These are phyloP conservation scores for Grifola frondosa DNA, from an alignment of 1,284 basidiomycete genomes.

Conservation along the genomic window DNA sequence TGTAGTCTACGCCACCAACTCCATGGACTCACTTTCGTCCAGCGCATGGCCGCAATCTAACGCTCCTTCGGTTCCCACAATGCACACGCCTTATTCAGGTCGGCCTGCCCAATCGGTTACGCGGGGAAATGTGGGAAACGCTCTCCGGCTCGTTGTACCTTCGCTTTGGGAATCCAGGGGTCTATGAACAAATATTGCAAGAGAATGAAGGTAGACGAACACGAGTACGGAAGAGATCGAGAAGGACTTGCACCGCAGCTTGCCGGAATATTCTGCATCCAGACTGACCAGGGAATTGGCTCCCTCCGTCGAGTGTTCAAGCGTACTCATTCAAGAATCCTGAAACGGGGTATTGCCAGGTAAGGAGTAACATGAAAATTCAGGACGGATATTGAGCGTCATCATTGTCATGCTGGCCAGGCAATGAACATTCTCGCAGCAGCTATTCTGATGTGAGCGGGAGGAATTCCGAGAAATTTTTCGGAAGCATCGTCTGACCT, in stretches of 20 bases:
- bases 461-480: slow-evolving; percentile 4
- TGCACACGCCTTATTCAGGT: slow-evolving; percentile 97
- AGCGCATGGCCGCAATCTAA: slow-evolving; percentile 88
- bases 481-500: slow-evolving; percentile 1
- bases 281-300: slow-evolving; percentile 81
- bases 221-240: slow-evolving; percentile 98
- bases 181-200: slow-evolving; percentile 79
- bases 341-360: slow-evolving; percentile 86
- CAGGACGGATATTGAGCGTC: neutral
- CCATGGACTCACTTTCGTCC: slow-evolving; percentile 3
- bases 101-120: slow-evolving; percentile 90
- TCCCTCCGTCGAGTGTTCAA: slow-evolving; percentile 90
- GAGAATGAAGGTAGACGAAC: slow-evolving; percentile 77
- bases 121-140: slow-evolving; percentile 99
- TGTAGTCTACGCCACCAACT: neutral
- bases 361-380: slow-evolving; percentile 27
- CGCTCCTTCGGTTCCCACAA: slow-evolving; percentile 94
- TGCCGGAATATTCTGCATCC: slow-evolving; percentile 94
- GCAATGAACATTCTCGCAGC: slow-evolving; percentile 94
- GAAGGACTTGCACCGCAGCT: slow-evolving; percentile 94
- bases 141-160: slow-evolving; percentile 93
- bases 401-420: slow-evolving; percentile 36
- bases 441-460: slow-evolving; percentile 81
- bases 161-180: slow-evolving; percentile 85
- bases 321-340: slow-evolving; percentile 98